Conservation (phyloP, 495 filamentous ascomycete genomes). For the Diplogelasinospora grovesii region DNA sequence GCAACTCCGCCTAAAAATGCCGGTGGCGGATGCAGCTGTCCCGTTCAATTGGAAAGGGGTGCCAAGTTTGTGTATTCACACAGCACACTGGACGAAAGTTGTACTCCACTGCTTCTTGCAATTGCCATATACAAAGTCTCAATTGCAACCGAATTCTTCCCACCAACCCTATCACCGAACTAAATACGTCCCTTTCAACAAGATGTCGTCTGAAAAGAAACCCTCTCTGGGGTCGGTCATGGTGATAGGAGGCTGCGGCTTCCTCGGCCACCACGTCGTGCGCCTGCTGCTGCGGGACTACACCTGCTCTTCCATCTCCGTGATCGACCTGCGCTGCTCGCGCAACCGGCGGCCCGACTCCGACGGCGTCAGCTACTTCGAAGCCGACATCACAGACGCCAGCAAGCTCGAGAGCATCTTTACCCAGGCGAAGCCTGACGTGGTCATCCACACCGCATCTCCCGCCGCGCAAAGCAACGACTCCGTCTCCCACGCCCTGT, state of each 20-base stretch:
- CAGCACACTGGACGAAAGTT: no score
- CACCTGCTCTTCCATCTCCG: slow-evolving; percentile 56
- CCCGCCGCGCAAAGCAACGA: slow-evolving; percentile 48
- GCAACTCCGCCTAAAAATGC: no score
- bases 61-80: no score
- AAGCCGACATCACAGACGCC: slow-evolving; percentile 79
- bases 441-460: slow-evolving; percentile 93
- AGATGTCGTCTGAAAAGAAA: slow-evolving; percentile 34
- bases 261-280: slow-evolving; percentile 65
- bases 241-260: slow-evolving; percentile 65
- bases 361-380: slow-evolving; percentile 66
- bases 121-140: neutral
- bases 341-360: slow-evolving; percentile 64
- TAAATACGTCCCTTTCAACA: no score
- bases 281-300: slow-evolving; percentile 49
- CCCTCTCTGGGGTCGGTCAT: slow-evolving; percentile 49
- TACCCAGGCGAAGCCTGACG: slow-evolving; percentile 64
- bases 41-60: no score
- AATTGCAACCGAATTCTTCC: neutral
- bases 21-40: no score
- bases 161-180: neutral
- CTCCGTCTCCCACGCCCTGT: slow-evolving; percentile 50
- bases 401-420: slow-evolving; percentile 60
- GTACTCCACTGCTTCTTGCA: no score
- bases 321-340: slow-evolving; percentile 78